phyloP scores from a whole-genome alignment of 306 rosid species.

The Neltuma alba region DNA sequence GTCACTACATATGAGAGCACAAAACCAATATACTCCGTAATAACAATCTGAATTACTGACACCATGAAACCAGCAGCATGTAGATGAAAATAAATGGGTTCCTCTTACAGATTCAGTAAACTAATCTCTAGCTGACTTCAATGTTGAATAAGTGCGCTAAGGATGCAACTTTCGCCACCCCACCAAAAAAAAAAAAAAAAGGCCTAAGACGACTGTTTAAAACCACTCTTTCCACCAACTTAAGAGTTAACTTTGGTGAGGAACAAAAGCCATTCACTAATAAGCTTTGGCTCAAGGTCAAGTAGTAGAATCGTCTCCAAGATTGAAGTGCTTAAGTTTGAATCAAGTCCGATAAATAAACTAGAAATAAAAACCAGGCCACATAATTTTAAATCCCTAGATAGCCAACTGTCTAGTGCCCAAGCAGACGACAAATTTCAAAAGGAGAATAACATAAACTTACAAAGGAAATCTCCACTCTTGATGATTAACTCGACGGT shows the following conservation, averaged over 20 bases:
- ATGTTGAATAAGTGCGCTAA: too few relatives aligned
- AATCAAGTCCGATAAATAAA: background rate
- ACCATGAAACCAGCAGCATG: background rate
- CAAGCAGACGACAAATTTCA: background rate
- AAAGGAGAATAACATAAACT: slow-evolving; percentile 40
- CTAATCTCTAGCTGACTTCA: too few relatives aligned
- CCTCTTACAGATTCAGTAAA: too few relatives aligned
- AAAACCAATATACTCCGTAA: background rate
- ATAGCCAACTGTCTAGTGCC: background rate
- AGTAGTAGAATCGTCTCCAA: background rate
- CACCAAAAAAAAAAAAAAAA: too few relatives aligned
- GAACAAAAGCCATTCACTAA: background rate
- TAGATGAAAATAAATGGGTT: background rate
- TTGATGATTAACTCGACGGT: slow-evolving; percentile 50
- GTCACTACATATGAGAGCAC: background rate
- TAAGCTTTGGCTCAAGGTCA: background rate
- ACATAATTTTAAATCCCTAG: background rate
- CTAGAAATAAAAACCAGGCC: background rate
- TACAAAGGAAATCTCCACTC: slow-evolving; percentile 80
- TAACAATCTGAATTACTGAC: background rate
- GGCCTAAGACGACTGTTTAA: too few relatives aligned
- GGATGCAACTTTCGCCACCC: too few relatives aligned
- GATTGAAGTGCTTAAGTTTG: background rate
- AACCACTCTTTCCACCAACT: too few relatives aligned
- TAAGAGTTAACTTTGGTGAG: too few relatives aligned